phyloP scores from a whole-genome alignment of 1,284 basidiomycete genomes.

The Pterula multifida region DNA sequence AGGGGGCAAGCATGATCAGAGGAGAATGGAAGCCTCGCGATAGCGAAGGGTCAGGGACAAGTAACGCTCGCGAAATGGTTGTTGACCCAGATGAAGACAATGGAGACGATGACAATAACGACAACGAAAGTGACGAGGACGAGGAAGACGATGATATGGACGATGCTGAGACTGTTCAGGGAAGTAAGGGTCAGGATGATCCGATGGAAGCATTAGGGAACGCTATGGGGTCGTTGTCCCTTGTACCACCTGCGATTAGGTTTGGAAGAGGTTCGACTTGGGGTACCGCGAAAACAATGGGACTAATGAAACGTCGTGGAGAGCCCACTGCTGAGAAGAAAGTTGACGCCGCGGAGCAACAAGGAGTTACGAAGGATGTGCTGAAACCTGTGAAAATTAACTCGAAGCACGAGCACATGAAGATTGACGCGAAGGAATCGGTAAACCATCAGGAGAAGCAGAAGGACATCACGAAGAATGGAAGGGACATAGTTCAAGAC shows the following conservation, averaged over 20 bases:
- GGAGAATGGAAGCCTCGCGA: conserved; percentile 53
- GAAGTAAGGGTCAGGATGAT: conserved; percentile 12
- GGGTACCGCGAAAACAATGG: conserved; percentile 13
- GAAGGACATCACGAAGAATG: no score
- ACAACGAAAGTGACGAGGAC: conserved; percentile 12
- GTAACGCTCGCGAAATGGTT: conserved; percentile 11
- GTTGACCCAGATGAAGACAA: conserved; percentile 19
- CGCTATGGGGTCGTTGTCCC: conserved; percentile 45
- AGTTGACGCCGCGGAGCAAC: neutral
- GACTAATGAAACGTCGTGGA: neutral
- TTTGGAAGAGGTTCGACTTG: conserved; percentile 56
- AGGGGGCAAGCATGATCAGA: conserved; percentile 65
- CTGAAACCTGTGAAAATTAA: neutral
- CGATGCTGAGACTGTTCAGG: conserved; percentile 7
- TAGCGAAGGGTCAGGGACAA: conserved; percentile 10
- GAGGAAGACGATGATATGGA: conserved; percentile 10
- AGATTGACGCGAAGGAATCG: neutral
- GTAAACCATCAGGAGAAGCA: no score
- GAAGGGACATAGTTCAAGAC: no score
- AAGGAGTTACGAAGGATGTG: neutral
- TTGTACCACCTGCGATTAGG: conserved; percentile 54
- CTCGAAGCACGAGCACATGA: neutral
- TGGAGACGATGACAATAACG: conserved; percentile 17
- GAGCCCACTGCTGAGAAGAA: neutral
- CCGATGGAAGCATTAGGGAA: conserved; percentile 32